phyloP scores from a whole-genome alignment of 2,329 filamentous ascomycete species.

The Metarhizium robertsii region DNA sequence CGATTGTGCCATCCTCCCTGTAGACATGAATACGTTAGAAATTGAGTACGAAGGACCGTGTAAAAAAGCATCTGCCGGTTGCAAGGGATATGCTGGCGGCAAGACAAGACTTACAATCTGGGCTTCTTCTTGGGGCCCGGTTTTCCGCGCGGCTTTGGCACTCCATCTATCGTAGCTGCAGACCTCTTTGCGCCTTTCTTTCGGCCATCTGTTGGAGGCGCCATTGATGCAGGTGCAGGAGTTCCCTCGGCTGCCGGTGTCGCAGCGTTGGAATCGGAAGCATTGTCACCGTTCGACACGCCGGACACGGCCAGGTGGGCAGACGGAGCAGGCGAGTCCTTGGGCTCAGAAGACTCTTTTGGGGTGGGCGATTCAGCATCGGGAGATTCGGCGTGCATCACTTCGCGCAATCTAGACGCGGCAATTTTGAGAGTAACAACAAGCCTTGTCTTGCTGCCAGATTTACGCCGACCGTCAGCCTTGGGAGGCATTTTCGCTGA shows the following conservation, averaged over 20 bases:
- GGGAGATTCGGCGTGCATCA: conserved; percentile 34
- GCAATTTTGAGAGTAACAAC: conserved; percentile 45
- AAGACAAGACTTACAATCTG: conserved; percentile 61
- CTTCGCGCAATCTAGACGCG: conserved; percentile 38
- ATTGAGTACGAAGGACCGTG: conserved; percentile 17
- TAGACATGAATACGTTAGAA: conserved; percentile 1
- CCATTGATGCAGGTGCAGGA: conserved; percentile 47
- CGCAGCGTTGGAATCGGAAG: conserved; percentile 49
- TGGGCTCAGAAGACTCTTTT: conserved; percentile 20
- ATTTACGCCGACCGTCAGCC: conserved; percentile 27
- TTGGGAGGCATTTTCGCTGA: conserved; percentile 24
- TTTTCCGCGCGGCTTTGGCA: conserved; percentile 69
- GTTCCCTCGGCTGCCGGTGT: conserved; percentile 49
- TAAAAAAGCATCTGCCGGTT: neutral
- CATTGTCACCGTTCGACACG: conserved; percentile 43
- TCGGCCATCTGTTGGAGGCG: conserved; percentile 47
- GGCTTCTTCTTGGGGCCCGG: conserved; percentile 96
- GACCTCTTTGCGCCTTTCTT: conserved; percentile 69
- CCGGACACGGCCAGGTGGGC: conserved; percentile 28
- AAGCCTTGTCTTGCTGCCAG: conserved; percentile 24
- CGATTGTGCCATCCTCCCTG: conserved; percentile 55
- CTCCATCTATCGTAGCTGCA: conserved; percentile 51
- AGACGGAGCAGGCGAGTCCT: conserved; percentile 36
- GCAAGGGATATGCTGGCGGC: neutral
- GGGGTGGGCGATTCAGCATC: conserved; percentile 33